phyloP scores from a whole-genome alignment of 2,329 filamentous ascomycete species.

The Cadophora malorum region DNA sequence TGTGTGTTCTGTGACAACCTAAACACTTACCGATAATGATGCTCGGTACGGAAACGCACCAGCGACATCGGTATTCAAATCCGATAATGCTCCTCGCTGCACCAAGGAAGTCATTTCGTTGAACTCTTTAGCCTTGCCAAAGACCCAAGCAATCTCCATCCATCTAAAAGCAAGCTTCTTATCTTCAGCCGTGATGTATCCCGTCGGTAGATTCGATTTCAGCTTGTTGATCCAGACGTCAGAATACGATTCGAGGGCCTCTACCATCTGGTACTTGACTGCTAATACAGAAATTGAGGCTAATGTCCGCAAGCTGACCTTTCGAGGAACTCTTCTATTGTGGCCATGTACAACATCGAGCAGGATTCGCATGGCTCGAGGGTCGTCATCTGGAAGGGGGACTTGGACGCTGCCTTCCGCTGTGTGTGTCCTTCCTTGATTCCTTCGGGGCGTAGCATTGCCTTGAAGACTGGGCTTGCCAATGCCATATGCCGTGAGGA shows the following conservation, averaged over 20 bases:
- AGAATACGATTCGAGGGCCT: neutral
- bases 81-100: neutral
- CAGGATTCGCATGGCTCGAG: conserved; percentile 38
- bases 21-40: neutral
- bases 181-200: neutral
- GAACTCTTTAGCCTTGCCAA: neutral
- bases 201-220: neutral
- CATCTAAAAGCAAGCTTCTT: conserved; percentile 1
- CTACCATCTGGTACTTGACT: conserved; percentile 8
- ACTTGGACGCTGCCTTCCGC: conserved; percentile 32
- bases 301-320: neutral
- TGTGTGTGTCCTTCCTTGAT: conserved; percentile 28
- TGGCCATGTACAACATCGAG: conserved; percentile 43
- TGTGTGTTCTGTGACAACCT: too few relatives aligned
- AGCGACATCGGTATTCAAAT: neutral
- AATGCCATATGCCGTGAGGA: conserved; percentile 2
- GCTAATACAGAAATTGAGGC: neutral
- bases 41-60: neutral
- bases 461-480: conserved; percentile 13
- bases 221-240: neutral
- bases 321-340: neutral
- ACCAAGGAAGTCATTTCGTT: neutral
- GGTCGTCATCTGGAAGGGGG: conserved; percentile 33
- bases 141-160: conserved; percentile 18
- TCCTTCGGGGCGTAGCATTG: conserved; percentile 6